Base-by-base conservation (phyloP, 257 asterid genomes). In the Phtheirospermum japonicum region DNA sequence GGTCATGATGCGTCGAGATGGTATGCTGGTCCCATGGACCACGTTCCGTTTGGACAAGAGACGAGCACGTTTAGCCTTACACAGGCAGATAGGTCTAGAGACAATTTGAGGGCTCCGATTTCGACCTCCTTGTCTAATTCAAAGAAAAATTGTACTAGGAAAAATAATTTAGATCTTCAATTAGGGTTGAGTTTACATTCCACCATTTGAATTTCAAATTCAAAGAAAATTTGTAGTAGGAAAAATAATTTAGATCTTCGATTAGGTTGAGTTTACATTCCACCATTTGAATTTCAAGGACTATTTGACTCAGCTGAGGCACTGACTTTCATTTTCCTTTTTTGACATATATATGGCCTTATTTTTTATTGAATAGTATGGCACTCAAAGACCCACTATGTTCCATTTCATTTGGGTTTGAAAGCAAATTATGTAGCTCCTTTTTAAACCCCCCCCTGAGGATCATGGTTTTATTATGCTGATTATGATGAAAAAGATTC, bases 131-230 rank as follows among this genome's bases (percentile, higher is more conserved):
- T 68, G 74, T 42, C 79, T 52, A 51, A 12, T 30, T 76, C 85
- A 0, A 80, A 81, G 56, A 64, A 77, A 63, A 65, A 4, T 64
- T 71, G 78, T 75, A 61, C n/a, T 36, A 75, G 81, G 72, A 83
- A 78, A 48, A 67, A 9, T 42, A 45, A 71, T 31, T 59, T 82
- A 50, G 89, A 90, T 85, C 91, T 90, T 66, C 82, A 90, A 17
- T 68, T 89, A 77, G 95, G 95, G 72, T 73, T 90, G 82, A 69
- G 83, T 28, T 80, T 80, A 54, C 82, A 79, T 67, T 79, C 81
- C 26, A 50, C 75, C 9, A 59, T 79, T 71, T 82, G 72, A 76
- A 65, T 39, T 28, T 42, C 14, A 40, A 40, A 6, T 5, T 0
- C 46, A 4, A 40, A 3, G n/a, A n/a, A n/a, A n/a, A n/a, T n/a